Percentiles rank a stretch among this genome's conserved stretches.
These are phyloP conservation scores for Termitomyces sp. DNA, from an alignment of 768 basidiomycete genomes.

Conservation along the genomic window DNA sequence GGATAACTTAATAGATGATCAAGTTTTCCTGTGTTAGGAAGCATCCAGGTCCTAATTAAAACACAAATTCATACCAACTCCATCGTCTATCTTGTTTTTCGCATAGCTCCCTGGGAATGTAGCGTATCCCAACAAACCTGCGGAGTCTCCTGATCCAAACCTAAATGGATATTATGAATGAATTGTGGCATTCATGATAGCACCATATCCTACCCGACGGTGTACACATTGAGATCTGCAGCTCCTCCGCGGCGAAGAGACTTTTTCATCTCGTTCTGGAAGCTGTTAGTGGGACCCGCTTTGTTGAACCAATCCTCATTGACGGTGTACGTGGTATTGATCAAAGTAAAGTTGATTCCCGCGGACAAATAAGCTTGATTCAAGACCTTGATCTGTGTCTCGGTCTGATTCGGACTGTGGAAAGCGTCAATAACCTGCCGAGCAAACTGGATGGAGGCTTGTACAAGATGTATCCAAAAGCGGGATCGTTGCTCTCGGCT, in stretches of 20 bases:
- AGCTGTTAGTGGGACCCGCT: conserved; percentile 26
- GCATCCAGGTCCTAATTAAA: neutral
- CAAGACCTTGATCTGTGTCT: conserved; percentile 32
- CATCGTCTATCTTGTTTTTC: conserved; percentile 35
- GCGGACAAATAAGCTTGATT: conserved; percentile 33
- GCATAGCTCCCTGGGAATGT: conserved; percentile 44
- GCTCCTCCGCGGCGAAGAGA: conserved; percentile 34
- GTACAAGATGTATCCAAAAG: conserved; percentile 37
- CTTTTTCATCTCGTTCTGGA: conserved; percentile 45
- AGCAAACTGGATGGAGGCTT: conserved; percentile 3
- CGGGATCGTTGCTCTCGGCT: conserved; percentile 16
- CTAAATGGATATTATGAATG: conserved; percentile 2
- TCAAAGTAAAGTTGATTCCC: conserved; percentile 34
- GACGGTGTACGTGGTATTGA: conserved; percentile 33
- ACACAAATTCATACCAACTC: conserved; percentile 25
- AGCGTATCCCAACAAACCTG: conserved; percentile 43
- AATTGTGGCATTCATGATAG: neutral
- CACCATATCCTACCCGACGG: conserved; percentile 31
- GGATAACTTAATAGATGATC: conserved; percentile 8
- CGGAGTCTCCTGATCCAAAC: conserved; percentile 20
- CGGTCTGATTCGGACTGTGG: conserved; percentile 16
- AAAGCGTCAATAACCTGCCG: neutral
- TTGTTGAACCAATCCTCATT: conserved; percentile 45
- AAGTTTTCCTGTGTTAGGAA: neutral
- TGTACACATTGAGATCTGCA: conserved; percentile 43